Conservation (phyloP, 2,329 filamentous ascomycete genomes). For the Periconia macrospinosa region DNA sequence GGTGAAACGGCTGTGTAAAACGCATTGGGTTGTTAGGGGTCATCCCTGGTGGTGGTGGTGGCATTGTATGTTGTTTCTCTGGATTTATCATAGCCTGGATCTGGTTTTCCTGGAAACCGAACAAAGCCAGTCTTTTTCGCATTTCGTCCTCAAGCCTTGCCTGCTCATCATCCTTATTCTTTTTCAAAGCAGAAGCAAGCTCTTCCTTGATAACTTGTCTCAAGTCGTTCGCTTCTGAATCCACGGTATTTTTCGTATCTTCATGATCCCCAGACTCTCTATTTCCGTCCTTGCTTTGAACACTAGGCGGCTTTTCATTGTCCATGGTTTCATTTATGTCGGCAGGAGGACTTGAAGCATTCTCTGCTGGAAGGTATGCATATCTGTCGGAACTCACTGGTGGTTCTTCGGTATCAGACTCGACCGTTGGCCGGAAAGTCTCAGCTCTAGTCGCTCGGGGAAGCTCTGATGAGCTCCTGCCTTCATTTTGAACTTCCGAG, state of each 20-base stretch:
- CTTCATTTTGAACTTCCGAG: not conserved
- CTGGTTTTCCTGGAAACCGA: conserved; percentile 45
- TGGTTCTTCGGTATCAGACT: not conserved
- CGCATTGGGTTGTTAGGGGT: not conserved
- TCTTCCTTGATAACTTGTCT: not conserved
- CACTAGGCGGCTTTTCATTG: not conserved
- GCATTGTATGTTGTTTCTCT: conserved; percentile 40
- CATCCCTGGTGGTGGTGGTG: not conserved
- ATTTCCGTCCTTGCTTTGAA: not conserved
- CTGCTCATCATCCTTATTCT: conserved; percentile 24
- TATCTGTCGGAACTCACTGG: not conserved
- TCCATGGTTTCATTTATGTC: not conserved
- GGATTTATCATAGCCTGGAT: conserved; percentile 48
- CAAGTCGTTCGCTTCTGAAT: not conserved
- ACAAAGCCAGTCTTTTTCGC: conserved; percentile 40
- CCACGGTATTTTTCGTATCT: not conserved
- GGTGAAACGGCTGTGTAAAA: not conserved
- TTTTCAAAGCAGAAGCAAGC: not conserved
- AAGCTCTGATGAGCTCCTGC: not conserved
- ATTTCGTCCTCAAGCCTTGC: conserved; percentile 42
- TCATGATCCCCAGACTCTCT: not conserved
- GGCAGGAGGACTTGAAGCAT: not conserved
- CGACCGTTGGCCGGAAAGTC: not conserved
- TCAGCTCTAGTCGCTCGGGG: not conserved
- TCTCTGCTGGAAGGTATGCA: not conserved